Evolutionary conservation across 2,329 filamentous ascomycete species (phyloP).

Genomic region (Cladophialophora bantiana): DNA sequence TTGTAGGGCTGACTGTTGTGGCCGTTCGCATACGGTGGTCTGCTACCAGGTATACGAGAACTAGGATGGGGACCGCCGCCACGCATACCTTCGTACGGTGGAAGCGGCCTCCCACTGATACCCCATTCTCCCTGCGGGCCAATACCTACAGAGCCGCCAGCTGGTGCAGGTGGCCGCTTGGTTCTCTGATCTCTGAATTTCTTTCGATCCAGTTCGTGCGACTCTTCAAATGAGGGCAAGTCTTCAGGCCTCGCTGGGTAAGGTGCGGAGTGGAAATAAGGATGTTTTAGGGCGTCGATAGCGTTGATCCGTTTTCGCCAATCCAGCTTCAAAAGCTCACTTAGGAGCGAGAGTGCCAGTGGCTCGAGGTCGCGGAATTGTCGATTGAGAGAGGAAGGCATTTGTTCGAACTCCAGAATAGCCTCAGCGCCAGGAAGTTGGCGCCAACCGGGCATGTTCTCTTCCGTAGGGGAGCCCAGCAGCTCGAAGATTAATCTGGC

Average conservation of each 20-base stretch:
- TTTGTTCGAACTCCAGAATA: constrained; percentile 67
- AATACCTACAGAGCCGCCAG: constrained; percentile 86
- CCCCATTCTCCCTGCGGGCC: constrained; percentile 67
- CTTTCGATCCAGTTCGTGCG: constrained; percentile 92
- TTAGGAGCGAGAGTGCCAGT: constrained; percentile 77
- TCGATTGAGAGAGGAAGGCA: constrained; percentile 70
- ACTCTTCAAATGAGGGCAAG: constrained; percentile 90
- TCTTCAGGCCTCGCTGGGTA: constrained; percentile 82
- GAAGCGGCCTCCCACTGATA: constrained; percentile 43
- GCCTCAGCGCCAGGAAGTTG: constrained; percentile 80
- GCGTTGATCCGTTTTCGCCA: constrained; percentile 91
- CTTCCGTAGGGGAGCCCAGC: constrained; percentile 85
- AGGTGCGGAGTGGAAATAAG: constrained; percentile 84
- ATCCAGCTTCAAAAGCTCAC: constrained; percentile 83
- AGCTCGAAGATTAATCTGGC: constrained; percentile 93
- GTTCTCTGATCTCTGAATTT: constrained; percentile 88
- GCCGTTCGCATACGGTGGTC: constrained; percentile 41
- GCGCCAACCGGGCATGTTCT: constrained; percentile 92
- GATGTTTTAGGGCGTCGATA: constrained; percentile 88
- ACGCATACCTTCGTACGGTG: constrained; percentile 43
- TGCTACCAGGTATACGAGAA: constrained; percentile 48
- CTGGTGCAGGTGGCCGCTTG: constrained; percentile 85
- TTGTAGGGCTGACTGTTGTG: constrained; percentile 30
- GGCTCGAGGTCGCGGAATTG: constrained; percentile 77
- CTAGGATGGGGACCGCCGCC: constrained; percentile 44